A percentile compares a stretch with the other conserved stretches of the same genome.
These are phyloP conservation scores for Heliamphora pulchella DNA, from an alignment of 179 eudicot species.

Conservation along the genomic window DNA sequence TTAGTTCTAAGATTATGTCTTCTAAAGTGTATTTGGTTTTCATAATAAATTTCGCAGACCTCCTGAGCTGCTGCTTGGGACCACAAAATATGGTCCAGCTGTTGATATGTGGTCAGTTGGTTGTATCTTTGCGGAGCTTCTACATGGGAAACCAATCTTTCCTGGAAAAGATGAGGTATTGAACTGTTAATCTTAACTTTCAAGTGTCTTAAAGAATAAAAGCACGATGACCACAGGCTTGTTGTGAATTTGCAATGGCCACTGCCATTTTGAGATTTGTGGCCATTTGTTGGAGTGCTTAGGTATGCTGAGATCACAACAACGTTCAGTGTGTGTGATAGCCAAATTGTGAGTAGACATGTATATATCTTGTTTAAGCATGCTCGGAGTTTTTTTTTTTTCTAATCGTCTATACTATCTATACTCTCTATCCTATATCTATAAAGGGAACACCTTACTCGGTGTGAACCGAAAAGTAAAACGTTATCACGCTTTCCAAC, in stretches of 20 bases:
- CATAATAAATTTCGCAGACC: slow-evolving; percentile 37
- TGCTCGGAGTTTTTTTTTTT: background rate
- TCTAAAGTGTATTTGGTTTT: background rate
- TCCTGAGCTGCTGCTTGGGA: slow-evolving; percentile 90
- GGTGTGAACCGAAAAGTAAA: no score
- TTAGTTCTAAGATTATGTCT: background rate
- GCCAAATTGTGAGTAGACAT: background rate
- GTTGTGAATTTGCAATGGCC: background rate
- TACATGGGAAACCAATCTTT: slow-evolving; percentile 77
- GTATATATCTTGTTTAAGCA: background rate
- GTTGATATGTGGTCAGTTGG: slow-evolving; percentile 97
- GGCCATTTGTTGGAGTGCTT: background rate
- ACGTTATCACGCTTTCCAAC: no score
- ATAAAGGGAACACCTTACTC: no score
- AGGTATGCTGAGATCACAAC: slow-evolving; percentile 4
- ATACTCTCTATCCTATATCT: no score
- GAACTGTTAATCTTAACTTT: background rate
- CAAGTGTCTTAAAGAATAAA: background rate
- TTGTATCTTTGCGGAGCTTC: slow-evolving; percentile 82
- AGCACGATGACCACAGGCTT: background rate
- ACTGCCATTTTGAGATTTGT: background rate
- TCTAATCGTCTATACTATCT: no score
- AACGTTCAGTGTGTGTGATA: background rate
- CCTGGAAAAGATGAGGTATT: slow-evolving; percentile 73
- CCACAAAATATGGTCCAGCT: slow-evolving; percentile 80